Percentiles rank a stretch among this genome's conserved stretches.
Conservation (phyloP, 73 alveolate species). For the Paramecium sonneborni region DNA sequence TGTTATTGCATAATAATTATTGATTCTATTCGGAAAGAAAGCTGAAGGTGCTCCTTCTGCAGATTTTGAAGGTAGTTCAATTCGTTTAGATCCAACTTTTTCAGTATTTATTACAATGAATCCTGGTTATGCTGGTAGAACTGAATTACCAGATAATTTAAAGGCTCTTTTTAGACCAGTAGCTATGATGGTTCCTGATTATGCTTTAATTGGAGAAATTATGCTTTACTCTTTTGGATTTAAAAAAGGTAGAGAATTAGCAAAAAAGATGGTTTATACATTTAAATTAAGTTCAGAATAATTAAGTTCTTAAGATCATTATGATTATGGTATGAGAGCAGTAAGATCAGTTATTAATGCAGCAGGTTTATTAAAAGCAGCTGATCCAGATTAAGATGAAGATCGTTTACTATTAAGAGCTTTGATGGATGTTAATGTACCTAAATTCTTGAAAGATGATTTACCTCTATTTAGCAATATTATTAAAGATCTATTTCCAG, state of each 20-base stretch:
- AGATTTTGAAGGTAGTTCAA: conserved; percentile 93
- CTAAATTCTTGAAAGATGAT: conserved; percentile 98
- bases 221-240: conserved; percentile 69
- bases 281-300: conserved; percentile 94
- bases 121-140: conserved; percentile 85
- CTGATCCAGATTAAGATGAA: conserved; percentile 88
- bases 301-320: conserved; percentile 96
- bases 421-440: conserved; percentile 96
- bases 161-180: conserved; percentile 79
- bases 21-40: conserved; percentile 89
- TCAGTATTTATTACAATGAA: conserved; percentile 77
- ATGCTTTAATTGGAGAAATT: conserved; percentile 68
- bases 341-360: conserved; percentile 99
- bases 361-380: conserved; percentile 98
- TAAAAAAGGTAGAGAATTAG: conserved; percentile 62
- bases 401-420: conserved; percentile 95
- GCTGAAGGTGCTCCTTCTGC: conserved; percentile 88
- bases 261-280: conserved; percentile 71
- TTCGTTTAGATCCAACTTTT: conserved; percentile 96
- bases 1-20: conserved; percentile 77
- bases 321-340: conserved; percentile 99
- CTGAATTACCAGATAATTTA: conserved; percentile 78
- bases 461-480: conserved; percentile 98
- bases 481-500: conserved; percentile 99
- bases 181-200: conserved; percentile 77